Base-by-base conservation (phyloP, 306 rosid species). In the Malus asiatica region DNA sequence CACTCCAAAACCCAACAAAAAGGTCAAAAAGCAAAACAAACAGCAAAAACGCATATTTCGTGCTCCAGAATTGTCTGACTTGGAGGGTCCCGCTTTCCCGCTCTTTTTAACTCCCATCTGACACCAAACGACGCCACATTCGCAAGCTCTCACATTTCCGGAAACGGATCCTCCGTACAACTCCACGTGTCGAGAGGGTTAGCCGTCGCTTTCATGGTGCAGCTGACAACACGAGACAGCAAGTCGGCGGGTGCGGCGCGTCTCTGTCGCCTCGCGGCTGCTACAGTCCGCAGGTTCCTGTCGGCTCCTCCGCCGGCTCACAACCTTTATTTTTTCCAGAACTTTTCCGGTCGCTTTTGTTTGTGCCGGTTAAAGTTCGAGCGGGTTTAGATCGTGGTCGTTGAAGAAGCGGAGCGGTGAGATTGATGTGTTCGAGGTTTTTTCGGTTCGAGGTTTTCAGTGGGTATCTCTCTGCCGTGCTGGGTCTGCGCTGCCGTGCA, bases 241-340 rank as follows among this genome's bases (percentile, higher is more conserved):
- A 72, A 78, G 84, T 83, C 89, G 82, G 93, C 93, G 83, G 87
- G 73, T 76, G 86, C 85, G 87, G 88, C 88, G 91, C 78, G 48
- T 75, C 78, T 13, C 63, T 87, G 94, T 82, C 83, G 73, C 79
- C 78, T 25, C 75, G 30, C 77, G 40, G 80, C 63, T 72, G 61
- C 81, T 68, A 30, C 35, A 11, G 12, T 65, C 73, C 62, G 80
- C 82, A 30, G 79, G 78, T 77, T 62, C 15, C 13, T 82, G 83
- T 80, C 86, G 79, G 67, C 65, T 70, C 22, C 68, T 69, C 42
- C 62, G 59, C 68, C 80, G 68, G 76, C 58, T 25, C n/a, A 22
- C 55, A 3, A 44, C n/a, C 58, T 64, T 70, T 65, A 14, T 48
- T 42, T 48, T 46, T 48, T 48, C 8, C 55, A 48, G 20, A 48